Base-by-base conservation (phyloP, 225 moss, liverwort and hornwort genomes). In the Pseudisothecium myosuroides region DNA sequence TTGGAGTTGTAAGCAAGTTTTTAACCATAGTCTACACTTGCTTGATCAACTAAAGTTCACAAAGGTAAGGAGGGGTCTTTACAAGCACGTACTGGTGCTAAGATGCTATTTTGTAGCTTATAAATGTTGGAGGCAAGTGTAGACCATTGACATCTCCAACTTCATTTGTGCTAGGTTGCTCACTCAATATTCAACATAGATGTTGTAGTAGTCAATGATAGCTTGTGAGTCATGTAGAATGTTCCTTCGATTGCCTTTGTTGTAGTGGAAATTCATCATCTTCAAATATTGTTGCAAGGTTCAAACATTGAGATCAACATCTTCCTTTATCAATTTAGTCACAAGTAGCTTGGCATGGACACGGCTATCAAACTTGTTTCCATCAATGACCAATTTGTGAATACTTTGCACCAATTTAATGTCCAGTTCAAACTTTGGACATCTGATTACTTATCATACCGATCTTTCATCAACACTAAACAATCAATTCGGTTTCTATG, bases 371-470 rank as follows among this genome's bases (percentile, higher is more conserved):
- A 1, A 52, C 6, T 76, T 52, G 1, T 20, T 52, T 0, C 5
- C 5, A 32, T 34, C 0, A 1, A 29, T 29, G 6, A 12, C 7
- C 32, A 32, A 76, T 76, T 76, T 0, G 2, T 2, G 2, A 50
- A 50, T 0, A 1, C 3, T 0, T 0, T 22, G 29, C 3, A 76
- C 52, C 0, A 34, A 0, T 76, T 76, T 2, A 22, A 76, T 36
- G 26, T 52, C 14, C 0, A 50, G 0, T 13, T 76, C 19, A 34
- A 76, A 76, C 8, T 76, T 50, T 11, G 10, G 49, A 0, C 2
- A 1, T 34, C 13, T 0, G 3, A 29, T 0, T 0, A 22, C 8
- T 52, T 76, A 34, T 22, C 0, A 0, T 9, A 52, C 0, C 2
- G 0, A 6, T 36, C 34, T 52, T 8, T 34, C 32, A 75, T 11